A percentile compares a stretch with the other conserved stretches of the same genome.
phyloP scores from a whole-genome alignment of 2,329 filamentous ascomycete species.

The Fusarium sp. region DNA sequence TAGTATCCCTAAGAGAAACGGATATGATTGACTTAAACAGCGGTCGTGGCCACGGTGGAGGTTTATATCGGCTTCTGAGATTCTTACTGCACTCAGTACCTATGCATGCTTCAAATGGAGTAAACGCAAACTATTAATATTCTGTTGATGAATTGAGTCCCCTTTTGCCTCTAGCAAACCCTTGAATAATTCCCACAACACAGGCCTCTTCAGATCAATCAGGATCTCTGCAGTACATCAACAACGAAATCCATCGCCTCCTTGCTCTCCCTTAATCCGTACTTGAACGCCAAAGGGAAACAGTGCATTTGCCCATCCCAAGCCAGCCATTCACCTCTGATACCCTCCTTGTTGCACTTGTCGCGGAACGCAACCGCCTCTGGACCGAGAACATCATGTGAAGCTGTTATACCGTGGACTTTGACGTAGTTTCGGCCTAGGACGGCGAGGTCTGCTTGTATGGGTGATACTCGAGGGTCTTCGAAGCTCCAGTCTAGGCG shows the following conservation, averaged over 20 bases:
- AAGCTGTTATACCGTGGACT: conserved; percentile 63
- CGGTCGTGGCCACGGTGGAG: too few relatives aligned
- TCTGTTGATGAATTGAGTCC: background rate
- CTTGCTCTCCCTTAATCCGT: conserved; percentile 58
- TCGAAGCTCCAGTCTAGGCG: conserved; percentile 35
- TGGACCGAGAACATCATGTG: conserved; percentile 63
- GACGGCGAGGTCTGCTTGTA: conserved; percentile 54
- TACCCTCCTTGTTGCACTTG: conserved; percentile 53
- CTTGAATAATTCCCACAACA: background rate
- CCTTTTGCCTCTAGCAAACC: background rate
- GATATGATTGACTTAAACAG: too few relatives aligned
- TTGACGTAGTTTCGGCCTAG: conserved; percentile 49
- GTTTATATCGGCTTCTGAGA: too few relatives aligned
- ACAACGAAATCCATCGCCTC: conserved; percentile 35
- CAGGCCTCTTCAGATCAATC: background rate
- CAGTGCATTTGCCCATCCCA: conserved; percentile 72
- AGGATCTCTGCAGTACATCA: conserved; percentile 14
- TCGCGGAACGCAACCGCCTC: conserved; percentile 62
- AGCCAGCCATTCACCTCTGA: conserved; percentile 65
- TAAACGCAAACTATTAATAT: background rate
- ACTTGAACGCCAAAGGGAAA: conserved; percentile 62
- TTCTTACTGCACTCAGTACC: background rate
- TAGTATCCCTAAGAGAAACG: too few relatives aligned
- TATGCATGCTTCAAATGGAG: background rate
- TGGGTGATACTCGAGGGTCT: conserved; percentile 60